phyloP scores from a whole-genome alignment of 306 rosid genomes.

The Argentina anserina region DNA sequence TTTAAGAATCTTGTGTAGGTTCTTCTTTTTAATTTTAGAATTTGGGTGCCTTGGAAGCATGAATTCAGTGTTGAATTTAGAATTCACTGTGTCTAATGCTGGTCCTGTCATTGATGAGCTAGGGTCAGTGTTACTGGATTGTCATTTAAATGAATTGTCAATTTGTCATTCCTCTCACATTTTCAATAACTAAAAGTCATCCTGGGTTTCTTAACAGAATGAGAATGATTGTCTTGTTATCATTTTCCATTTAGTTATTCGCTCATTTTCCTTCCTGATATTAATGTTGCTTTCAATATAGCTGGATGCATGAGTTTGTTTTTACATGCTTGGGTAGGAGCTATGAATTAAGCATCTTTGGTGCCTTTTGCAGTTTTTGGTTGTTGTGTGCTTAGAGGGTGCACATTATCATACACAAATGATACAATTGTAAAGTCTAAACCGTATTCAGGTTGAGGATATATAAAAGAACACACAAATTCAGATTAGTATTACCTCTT shows the following conservation, averaged over 20 bases:
- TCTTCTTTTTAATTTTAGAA: constrained; percentile 21
- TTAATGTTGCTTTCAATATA: neutral
- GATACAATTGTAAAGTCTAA: no score
- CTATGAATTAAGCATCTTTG: neutral
- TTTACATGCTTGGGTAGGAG: neutral
- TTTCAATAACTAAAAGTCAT: neutral
- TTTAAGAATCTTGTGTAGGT: constrained; percentile 31
- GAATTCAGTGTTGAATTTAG: constrained; percentile 28
- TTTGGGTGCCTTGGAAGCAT: constrained; percentile 22
- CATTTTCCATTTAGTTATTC: neutral
- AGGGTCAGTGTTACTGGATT: constrained; percentile 11
- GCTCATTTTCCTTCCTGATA: neutral
- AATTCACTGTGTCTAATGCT: neutral
- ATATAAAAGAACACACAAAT: no score
- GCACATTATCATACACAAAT: neutral
- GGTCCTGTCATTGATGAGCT: constrained; percentile 14
- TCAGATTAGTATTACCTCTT: neutral
- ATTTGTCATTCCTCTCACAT: neutral
- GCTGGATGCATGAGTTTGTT: neutral
- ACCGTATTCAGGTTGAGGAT: neutral
- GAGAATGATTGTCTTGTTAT: neutral
- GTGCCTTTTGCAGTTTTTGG: neutral
- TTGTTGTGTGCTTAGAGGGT: neutral
- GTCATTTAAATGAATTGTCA: constrained; percentile 4
- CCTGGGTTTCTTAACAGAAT: neutral